Percentiles rank a stretch among this genome's conserved stretches.
These are phyloP conservation scores for Acephala macrosclerotiorum DNA, from an alignment of 2,329 filamentous ascomycete species.

Conservation along the genomic window DNA sequence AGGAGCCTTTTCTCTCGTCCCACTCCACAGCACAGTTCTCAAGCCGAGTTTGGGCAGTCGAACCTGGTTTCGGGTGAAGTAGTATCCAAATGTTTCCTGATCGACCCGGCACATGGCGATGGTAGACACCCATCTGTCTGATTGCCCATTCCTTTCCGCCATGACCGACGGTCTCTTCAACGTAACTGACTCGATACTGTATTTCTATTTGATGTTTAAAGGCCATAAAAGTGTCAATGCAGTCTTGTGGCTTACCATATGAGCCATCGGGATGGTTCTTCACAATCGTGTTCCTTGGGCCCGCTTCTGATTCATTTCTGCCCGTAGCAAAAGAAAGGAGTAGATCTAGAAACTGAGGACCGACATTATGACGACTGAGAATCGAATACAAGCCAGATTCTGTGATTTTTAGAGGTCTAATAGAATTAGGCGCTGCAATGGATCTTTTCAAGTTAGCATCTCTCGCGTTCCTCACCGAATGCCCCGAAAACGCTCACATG, in stretches of 20 bases:
- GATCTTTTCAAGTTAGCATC: slow-evolving; percentile 8
- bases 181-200: slow-evolving; percentile 43
- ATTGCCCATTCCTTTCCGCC: slow-evolving; percentile 37
- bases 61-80: slow-evolving; percentile 37
- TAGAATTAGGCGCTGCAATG: slow-evolving; percentile 22
- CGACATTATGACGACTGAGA: slow-evolving; percentile 18
- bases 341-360: slow-evolving; percentile 24
- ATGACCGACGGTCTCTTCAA: slow-evolving; percentile 34
- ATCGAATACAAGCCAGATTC: slow-evolving; percentile 11
- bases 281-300: slow-evolving; percentile 12
- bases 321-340: slow-evolving; percentile 19
- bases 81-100: slow-evolving; percentile 40
- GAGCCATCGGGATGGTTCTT: slow-evolving; percentile 19
- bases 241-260: slow-evolving; percentile 17
- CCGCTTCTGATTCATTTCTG: slow-evolving; percentile 19
- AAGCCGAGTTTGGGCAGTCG: slow-evolving; percentile 29
- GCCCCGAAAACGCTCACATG: slow-evolving; percentile 4
- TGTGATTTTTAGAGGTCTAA: slow-evolving; percentile 23
- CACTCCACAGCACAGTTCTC: slow-evolving; percentile 20
- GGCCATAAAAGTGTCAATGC: background rate
- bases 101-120: slow-evolving; percentile 37
- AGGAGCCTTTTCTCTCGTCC: background rate
- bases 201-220: slow-evolving; percentile 32
- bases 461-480: background rate
- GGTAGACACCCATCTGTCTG: slow-evolving; percentile 45